Conservation (phyloP, 257 asterid genomes). For the Apocynum venetum region DNA sequence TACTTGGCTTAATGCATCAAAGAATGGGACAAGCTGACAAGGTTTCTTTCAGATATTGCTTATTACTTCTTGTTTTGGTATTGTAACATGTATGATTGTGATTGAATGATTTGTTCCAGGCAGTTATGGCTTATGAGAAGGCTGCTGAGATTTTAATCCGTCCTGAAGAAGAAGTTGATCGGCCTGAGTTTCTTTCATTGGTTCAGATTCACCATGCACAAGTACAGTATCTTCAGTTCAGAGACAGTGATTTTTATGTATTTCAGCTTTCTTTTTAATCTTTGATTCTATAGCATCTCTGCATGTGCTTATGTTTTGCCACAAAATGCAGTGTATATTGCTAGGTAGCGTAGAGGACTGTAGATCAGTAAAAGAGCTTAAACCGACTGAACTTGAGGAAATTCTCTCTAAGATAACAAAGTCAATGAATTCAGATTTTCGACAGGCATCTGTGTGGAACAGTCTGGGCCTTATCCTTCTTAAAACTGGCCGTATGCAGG, state of each 20-base stretch:
- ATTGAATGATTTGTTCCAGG: slow-evolving; percentile 42
- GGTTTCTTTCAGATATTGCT: slow-evolving; percentile 43
- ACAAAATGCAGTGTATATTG: slow-evolving; percentile 65
- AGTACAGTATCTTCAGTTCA: slow-evolving; percentile 29
- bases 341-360: slow-evolving; percentile 73
- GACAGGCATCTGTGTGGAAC: slow-evolving; percentile 92
- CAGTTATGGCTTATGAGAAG: slow-evolving; percentile 78
- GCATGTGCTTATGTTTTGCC: slow-evolving; percentile 4
- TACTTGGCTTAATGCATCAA: slow-evolving; percentile 96
- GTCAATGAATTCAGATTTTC: slow-evolving; percentile 69
- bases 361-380: slow-evolving; percentile 67
- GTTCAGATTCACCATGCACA: slow-evolving; percentile 97
- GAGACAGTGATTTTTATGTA: not conserved
- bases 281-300: not conserved
- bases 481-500: slow-evolving; percentile 89
- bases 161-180: slow-evolving; percentile 87
- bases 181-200: slow-evolving; percentile 91
- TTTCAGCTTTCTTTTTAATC: slow-evolving; percentile 12
- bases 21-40: slow-evolving; percentile 97
- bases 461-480: slow-evolving; percentile 79
- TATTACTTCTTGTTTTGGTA: slow-evolving; percentile 16
- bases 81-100: slow-evolving; percentile 12
- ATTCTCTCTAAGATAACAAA: slow-evolving; percentile 66
- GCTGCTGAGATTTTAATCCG: slow-evolving; percentile 92
- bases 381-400: slow-evolving; percentile 75